Percentiles rank a stretch among this genome's conserved stretches.
phyloP scores from a whole-genome alignment of 768 basidiomycete species.

The Auriscalpium microsporum region DNA sequence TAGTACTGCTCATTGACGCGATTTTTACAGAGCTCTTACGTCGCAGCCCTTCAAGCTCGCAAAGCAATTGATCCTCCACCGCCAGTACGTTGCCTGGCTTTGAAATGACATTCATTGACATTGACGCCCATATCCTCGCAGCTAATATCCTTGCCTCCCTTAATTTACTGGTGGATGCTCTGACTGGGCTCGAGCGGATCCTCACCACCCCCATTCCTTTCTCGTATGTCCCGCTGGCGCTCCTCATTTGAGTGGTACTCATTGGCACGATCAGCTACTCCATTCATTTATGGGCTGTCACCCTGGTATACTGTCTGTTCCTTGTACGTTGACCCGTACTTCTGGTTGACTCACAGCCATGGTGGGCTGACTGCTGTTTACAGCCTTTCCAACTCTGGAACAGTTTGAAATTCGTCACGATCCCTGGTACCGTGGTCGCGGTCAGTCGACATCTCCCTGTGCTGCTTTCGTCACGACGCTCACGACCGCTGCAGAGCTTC shows the following conservation, averaged over 20 bases:
- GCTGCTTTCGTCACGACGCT: too few species aligned
- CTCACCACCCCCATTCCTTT: conserved; percentile 72
- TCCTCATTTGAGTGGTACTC: background rate
- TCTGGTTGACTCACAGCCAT: background rate
- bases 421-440: conserved; percentile 48
- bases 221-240: conserved; percentile 35
- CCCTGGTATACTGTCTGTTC: conserved; percentile 48
- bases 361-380: conserved; percentile 3
- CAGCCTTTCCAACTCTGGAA: conserved; percentile 61
- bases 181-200: conserved; percentile 66
- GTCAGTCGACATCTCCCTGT: conserved; percentile 22
- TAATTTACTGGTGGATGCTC: conserved; percentile 50
- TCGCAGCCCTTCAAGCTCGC: conserved; percentile 49
- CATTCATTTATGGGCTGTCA: conserved; percentile 61
- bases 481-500: conserved; percentile 35
- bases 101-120: background rate
- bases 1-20: background rate
- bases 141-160: conserved; percentile 40
- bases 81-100: conserved; percentile 34
- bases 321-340: conserved; percentile 34
- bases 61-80: conserved; percentile 50
- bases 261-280: conserved; percentile 39
- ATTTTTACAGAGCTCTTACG: conserved; percentile 54
- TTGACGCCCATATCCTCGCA: conserved; percentile 16
- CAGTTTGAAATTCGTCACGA: conserved; percentile 50